Evolutionary conservation across 2,329 filamentous ascomycete genomes (phyloP).

Genomic region (Venturia asperata): DNA sequence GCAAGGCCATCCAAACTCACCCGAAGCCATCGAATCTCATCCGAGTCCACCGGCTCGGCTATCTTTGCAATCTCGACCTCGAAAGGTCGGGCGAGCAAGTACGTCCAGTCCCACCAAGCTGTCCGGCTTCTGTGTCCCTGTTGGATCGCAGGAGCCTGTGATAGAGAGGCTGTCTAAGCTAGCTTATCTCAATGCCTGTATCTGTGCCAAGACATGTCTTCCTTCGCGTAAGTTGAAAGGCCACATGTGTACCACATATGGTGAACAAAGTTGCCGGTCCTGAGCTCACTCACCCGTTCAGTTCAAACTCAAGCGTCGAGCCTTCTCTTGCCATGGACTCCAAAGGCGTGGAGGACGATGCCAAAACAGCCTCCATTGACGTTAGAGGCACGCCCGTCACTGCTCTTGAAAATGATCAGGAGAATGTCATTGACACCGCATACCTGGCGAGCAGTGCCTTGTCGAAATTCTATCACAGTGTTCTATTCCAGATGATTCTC

Average conservation of each 20-base stretch:
- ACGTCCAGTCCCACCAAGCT: not conserved
- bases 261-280: not conserved
- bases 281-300: not conserved
- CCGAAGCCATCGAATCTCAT: not conserved
- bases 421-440: not conserved
- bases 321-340: not conserved
- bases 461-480: not conserved
- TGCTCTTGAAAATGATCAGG: not conserved
- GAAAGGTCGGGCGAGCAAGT: too few relatives aligned
- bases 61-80: not conserved
- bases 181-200: constrained; percentile 4
- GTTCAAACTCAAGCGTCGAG: not conserved
- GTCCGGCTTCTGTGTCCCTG: not conserved
- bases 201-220: not conserved
- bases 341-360: not conserved
- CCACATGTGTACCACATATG: not conserved
- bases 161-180: not conserved
- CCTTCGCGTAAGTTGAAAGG: not conserved
- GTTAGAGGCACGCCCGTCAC: not conserved
- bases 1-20: not conserved
- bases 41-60: not conserved
- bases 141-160: not conserved
- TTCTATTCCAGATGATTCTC: constrained; percentile 4
- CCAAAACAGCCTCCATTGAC: not conserved
- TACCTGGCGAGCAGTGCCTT: not conserved